Percentiles rank a stretch among this genome's conserved stretches.
These are phyloP conservation scores for Claviceps arundinis DNA, from an alignment of 2,329 filamentous ascomycete genomes.

Conservation along the genomic window DNA sequence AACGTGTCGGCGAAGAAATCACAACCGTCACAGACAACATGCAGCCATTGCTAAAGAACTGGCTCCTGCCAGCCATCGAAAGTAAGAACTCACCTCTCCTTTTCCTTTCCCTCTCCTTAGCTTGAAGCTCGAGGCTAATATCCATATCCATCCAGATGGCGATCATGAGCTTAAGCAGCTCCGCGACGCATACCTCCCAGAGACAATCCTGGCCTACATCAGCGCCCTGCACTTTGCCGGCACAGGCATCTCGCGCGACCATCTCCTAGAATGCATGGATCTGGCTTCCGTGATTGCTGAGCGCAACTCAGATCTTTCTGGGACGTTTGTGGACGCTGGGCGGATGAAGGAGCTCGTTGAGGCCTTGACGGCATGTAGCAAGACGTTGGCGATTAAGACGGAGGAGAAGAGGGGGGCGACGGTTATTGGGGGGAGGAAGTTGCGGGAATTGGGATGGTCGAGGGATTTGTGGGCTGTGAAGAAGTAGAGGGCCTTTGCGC, in stretches of 20 bases:
- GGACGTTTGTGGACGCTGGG: slow-evolving; percentile 47
- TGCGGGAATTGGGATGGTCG: slow-evolving; percentile 49
- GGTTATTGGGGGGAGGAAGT: slow-evolving; percentile 41
- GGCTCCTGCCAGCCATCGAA: slow-evolving; percentile 43
- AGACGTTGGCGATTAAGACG: slow-evolving; percentile 48
- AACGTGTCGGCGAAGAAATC: slow-evolving; percentile 39
- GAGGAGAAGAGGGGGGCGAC: slow-evolving; percentile 38
- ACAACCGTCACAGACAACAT: slow-evolving; percentile 42
- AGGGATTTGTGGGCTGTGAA: slow-evolving; percentile 49
- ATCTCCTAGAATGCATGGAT: slow-evolving; percentile 76
- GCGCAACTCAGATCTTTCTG: slow-evolving; percentile 51
- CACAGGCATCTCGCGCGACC: slow-evolving; percentile 58
- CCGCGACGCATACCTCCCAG: slow-evolving; percentile 69
- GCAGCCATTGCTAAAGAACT: slow-evolving; percentile 48
- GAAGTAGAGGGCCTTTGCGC: slow-evolving; percentile 5
- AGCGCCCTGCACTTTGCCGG: slow-evolving; percentile 69
- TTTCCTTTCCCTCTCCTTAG: not conserved
- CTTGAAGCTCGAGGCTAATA: not conserved
- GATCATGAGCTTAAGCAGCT: slow-evolving; percentile 50
- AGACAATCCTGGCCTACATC: slow-evolving; percentile 73
- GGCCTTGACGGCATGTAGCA: slow-evolving; percentile 63
- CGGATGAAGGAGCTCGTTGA: slow-evolving; percentile 66
- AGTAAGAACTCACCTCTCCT: slow-evolving; percentile 28
- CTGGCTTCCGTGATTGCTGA: slow-evolving; percentile 64
- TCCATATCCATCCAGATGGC: slow-evolving; percentile 23